phyloP scores from a whole-genome alignment of 164 flowering plant genomes.

The Umbilicus rupestris region DNA sequence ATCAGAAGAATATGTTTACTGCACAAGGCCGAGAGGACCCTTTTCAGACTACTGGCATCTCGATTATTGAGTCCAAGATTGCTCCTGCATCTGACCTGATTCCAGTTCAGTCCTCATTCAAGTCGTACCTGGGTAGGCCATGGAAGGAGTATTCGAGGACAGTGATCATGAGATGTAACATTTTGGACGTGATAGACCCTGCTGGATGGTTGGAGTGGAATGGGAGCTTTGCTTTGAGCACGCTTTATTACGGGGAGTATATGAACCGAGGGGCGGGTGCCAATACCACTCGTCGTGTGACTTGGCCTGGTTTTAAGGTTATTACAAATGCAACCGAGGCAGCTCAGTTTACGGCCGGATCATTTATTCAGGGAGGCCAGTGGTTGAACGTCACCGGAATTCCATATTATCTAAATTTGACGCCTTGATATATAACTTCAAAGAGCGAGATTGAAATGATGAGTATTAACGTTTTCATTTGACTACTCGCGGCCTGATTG shows the following conservation, averaged over 20 bases:
- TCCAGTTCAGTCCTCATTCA: constrained; percentile 33
- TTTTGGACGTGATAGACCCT: constrained; percentile 48
- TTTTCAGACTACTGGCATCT: constrained; percentile 25
- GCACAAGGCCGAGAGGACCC: constrained; percentile 37
- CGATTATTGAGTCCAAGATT: constrained; percentile 13
- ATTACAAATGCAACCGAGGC: constrained; percentile 49
- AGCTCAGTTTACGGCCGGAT: constrained; percentile 42
- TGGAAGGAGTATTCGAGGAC: constrained; percentile 82
- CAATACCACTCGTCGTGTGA: constrained; percentile 52
- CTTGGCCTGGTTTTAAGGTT: constrained; percentile 71
- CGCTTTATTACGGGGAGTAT: constrained; percentile 73
- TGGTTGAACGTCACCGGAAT: constrained; percentile 47
- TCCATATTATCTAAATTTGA: constrained; percentile 26
- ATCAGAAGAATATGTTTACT: constrained; percentile 20
- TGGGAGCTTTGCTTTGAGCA: constrained; percentile 52
- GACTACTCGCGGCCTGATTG: too few species aligned
- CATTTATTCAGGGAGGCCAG: constrained; percentile 50
- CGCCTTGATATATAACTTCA: not conserved
- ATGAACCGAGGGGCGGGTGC: constrained; percentile 69
- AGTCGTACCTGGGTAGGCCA: constrained; percentile 68
- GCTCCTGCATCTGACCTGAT: constrained; percentile 27
- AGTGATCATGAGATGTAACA: constrained; percentile 29
- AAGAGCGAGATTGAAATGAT: too few species aligned
- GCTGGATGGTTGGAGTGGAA: constrained; percentile 80
- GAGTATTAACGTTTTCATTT: too few species aligned